phyloP scores from a whole-genome alignment of 495 filamentous ascomycete genomes.

The Neurospora sp. region DNA sequence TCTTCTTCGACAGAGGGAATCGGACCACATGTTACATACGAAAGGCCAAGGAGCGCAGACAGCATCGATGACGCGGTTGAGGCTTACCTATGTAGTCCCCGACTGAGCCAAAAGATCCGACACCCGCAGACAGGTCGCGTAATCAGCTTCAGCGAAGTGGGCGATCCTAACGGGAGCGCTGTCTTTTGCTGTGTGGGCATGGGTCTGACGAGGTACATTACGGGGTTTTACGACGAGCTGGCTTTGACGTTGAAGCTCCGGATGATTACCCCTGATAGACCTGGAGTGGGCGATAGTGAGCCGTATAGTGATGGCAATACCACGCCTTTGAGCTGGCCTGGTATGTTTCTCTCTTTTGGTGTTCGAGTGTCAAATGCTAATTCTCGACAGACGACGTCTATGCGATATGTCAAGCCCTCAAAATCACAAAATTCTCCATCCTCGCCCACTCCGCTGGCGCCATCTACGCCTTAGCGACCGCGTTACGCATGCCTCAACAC shows the following conservation, averaged over 20 bases:
- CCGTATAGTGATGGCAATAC: constrained; percentile 68
- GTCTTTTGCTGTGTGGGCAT: constrained; percentile 97
- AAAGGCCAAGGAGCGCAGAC: constrained; percentile 66
- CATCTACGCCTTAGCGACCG: constrained; percentile 94
- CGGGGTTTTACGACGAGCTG: constrained; percentile 95
- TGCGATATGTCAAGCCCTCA: constrained; percentile 83
- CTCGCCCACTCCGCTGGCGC: constrained; percentile 96
- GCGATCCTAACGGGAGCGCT: constrained; percentile 81
- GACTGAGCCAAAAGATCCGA: constrained; percentile 74
- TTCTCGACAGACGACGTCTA: constrained; percentile 70
- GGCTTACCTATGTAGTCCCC: constrained; percentile 72
- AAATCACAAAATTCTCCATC: constrained; percentile 93
- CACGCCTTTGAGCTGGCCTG: constrained; percentile 88
- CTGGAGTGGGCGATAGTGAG: constrained; percentile 89
- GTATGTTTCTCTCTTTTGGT: constrained; percentile 41
- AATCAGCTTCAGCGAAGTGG: constrained; percentile 95
- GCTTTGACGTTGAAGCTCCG: constrained; percentile 80
- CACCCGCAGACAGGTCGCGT: constrained; percentile 77
- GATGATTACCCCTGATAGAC: constrained; percentile 87
- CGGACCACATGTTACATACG: constrained; percentile 34
- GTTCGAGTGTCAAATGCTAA: neutral
- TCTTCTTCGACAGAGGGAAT: constrained; percentile 15
- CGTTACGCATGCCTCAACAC: constrained; percentile 89
- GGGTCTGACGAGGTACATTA: constrained; percentile 92
- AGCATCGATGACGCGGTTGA: constrained; percentile 82